Evolutionary conservation across 225 moss, liverwort and hornwort genomes (phyloP).

Genomic region (Physcomitrellopsis africana): DNA sequence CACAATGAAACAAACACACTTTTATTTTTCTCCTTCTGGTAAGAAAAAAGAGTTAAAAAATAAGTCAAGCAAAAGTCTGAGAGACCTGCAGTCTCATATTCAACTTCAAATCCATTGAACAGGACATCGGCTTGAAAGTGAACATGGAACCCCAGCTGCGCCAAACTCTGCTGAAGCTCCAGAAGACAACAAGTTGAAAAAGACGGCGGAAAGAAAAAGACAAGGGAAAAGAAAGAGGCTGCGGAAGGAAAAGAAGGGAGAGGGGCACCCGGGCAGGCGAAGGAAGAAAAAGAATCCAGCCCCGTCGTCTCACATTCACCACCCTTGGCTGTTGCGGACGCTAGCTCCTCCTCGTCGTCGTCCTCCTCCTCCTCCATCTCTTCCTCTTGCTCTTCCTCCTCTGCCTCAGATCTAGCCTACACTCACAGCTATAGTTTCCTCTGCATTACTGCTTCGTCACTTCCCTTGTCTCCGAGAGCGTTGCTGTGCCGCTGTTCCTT

Average conservation of each 20-base stretch:
- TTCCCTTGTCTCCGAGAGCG: neutral
- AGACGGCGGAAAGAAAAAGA: neutral
- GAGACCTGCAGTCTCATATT: no score
- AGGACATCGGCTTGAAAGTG: no score
- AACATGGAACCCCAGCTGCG: no score
- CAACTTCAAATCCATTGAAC: no score
- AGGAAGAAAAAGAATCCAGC: slow-evolving; percentile 6
- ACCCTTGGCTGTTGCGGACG: neutral
- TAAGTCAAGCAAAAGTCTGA: no score
- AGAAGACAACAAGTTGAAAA: neutral
- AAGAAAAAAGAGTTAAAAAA: no score
- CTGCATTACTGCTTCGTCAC: slow-evolving; percentile 21
- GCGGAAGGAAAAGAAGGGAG: neutral
- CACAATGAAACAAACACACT: no score
- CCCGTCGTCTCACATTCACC: slow-evolving; percentile 29
- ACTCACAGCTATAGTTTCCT: neutral
- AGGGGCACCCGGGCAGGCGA: neutral
- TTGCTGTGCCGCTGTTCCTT: neutral
- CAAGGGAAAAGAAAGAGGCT: neutral
- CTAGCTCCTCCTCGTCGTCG: neutral
- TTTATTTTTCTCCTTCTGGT: no score
- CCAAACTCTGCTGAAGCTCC: no score
- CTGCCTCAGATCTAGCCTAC: slow-evolving; percentile 33
- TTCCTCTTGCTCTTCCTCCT: neutral
- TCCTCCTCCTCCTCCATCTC: neutral